phyloP scores from a whole-genome alignment of 352 stramenopile genomes.

The Phytopythium montanum region DNA sequence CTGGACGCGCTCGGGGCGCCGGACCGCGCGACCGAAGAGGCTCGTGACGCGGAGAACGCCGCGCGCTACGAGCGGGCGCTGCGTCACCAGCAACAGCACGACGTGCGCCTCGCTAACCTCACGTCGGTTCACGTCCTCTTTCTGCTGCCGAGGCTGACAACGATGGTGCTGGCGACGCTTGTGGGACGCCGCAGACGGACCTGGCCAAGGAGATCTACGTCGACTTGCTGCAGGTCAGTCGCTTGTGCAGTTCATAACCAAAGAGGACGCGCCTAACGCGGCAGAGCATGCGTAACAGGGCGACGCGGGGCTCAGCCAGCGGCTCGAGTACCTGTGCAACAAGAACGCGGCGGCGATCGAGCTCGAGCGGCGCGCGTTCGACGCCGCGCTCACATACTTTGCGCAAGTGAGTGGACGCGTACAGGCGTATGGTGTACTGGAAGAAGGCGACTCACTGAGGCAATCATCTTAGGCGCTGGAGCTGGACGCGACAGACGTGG shows the following conservation, averaged over 20 bases:
- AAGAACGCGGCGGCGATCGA: conserved; percentile 68
- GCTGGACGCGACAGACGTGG: conserved; percentile 65
- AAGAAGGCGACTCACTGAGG: no score
- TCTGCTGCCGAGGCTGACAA: neutral
- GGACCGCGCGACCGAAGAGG: conserved; percentile 51
- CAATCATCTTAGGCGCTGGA: conserved; percentile 33
- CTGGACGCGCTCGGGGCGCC: conserved; percentile 8
- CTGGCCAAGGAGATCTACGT: conserved; percentile 39
- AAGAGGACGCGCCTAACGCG: neutral
- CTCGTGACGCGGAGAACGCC: conserved; percentile 61
- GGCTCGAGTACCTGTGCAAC: conserved; percentile 64
- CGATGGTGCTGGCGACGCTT: no score
- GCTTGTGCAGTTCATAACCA: no score
- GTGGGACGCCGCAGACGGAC: conserved; percentile 13
- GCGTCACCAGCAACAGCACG: conserved; percentile 52
- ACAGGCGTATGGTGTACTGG: no score
- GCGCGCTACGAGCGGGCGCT: conserved; percentile 63
- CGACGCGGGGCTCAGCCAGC: conserved; percentile 25
- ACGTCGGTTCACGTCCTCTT: neutral
- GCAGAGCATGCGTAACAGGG: conserved; percentile 7
- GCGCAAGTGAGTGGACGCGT: conserved; percentile 17
- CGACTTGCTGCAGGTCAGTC: conserved; percentile 22
- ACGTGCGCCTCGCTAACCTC: conserved; percentile 16
- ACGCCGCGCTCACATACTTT: conserved; percentile 43
- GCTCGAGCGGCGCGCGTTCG: conserved; percentile 35